phyloP scores from a whole-genome alignment of 805 yeast species.

The Ogataea pilisensis region DNA sequence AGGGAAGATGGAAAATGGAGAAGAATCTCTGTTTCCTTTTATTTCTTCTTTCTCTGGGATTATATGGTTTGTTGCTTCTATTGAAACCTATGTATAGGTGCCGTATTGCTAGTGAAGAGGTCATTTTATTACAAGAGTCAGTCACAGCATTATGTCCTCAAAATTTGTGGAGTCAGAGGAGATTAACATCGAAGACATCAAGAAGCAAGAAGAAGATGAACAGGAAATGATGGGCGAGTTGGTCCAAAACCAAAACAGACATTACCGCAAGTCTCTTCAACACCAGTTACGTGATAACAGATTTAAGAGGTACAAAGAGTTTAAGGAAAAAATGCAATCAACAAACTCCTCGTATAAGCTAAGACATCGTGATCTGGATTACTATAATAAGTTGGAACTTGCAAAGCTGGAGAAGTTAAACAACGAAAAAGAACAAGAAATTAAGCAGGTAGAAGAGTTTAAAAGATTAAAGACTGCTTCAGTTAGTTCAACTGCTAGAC shows the following conservation, averaged over 20 bases:
- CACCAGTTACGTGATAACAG: slow-evolving; percentile 40
- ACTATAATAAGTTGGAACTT: slow-evolving; percentile 28
- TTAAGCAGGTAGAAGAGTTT: slow-evolving; percentile 22
- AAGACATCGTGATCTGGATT: slow-evolving; percentile 34
- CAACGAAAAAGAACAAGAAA: slow-evolving; percentile 11
- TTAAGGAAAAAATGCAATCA: slow-evolving; percentile 31
- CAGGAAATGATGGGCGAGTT: slow-evolving; percentile 9
- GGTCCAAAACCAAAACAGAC: slow-evolving; percentile 19
- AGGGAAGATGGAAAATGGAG: too few relatives aligned
- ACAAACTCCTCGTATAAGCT: slow-evolving; percentile 41
- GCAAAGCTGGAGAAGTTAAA: slow-evolving; percentile 18
- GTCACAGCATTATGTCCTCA: slow-evolving; percentile 7
- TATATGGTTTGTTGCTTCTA: too few relatives aligned
- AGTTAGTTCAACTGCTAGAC: background rate
- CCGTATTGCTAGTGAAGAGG: too few relatives aligned
- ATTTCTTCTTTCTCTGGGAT: too few relatives aligned
- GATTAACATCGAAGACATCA: slow-evolving; percentile 13
- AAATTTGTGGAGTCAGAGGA: slow-evolving; percentile 23
- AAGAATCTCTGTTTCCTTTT: too few relatives aligned
- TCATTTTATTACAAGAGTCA: too few relatives aligned
- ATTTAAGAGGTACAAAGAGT: slow-evolving; percentile 25
- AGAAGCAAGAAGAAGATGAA: slow-evolving; percentile 16
- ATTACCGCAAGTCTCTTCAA: slow-evolving; percentile 36
- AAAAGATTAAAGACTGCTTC: slow-evolving; percentile 13
- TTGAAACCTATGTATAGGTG: too few relatives aligned